phyloP scores from a whole-genome alignment of 352 stramenopile species.

The Globisporangium takayamanum region DNA sequence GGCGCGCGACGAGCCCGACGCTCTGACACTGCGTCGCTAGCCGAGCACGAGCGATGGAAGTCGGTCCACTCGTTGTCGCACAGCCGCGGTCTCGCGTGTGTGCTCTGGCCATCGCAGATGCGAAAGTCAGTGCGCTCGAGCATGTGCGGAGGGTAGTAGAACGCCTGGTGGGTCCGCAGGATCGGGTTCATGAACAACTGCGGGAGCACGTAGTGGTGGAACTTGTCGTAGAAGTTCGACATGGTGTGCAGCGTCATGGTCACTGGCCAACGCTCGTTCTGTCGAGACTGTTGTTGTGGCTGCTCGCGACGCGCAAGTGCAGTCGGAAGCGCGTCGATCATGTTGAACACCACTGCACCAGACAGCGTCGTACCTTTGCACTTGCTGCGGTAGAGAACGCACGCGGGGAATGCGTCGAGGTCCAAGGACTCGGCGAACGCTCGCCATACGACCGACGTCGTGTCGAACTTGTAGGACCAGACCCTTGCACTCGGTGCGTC shows the following conservation, averaged over 20 bases:
- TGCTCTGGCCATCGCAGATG: conserved; percentile 3
- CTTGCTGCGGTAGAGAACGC: conserved; percentile 4
- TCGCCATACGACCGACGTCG: conserved; percentile 5
- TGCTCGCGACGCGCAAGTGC: neutral
- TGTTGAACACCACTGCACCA: neutral
- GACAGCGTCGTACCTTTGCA: neutral
- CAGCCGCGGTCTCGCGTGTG: neutral
- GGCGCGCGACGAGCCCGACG: neutral
- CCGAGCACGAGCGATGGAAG: conserved; percentile 1
- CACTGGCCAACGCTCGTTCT: neutral
- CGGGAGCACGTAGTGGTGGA: conserved; percentile 10
- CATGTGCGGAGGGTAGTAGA: conserved; percentile 5
- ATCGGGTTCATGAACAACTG: conserved; percentile 5
- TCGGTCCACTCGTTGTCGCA: conserved; percentile 13
- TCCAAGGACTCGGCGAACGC: conserved; percentile 1
- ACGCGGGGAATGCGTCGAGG: conserved; percentile 3
- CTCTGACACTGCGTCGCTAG: conserved; percentile 1
- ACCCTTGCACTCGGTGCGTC: neutral
- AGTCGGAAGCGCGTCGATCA: neutral
- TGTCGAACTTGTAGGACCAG: conserved; percentile 13
- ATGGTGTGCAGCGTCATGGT: neutral
- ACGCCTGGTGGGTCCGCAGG: conserved; percentile 1
- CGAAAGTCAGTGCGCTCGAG: neutral
- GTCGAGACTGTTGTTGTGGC: neutral
- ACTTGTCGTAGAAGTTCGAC: conserved; percentile 1